Base-by-base conservation (phyloP, 164 flowering plant species). In the Liquidambar formosana region DNA sequence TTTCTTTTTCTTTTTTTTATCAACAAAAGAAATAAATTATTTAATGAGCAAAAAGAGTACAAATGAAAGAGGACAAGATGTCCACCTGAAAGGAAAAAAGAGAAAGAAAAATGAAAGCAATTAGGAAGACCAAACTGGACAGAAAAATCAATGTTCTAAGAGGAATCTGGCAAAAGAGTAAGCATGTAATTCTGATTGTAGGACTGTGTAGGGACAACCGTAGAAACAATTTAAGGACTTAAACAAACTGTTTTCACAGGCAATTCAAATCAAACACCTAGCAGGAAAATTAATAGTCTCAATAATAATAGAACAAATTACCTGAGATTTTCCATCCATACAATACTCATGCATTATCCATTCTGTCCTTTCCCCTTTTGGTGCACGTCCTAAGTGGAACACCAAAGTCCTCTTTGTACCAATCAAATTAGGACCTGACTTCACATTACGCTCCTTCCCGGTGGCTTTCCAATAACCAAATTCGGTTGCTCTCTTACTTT, bases 271-370 rank as follows among this genome's bases (percentile, higher is more conserved):
- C 21, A 26, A 11, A 45, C 43, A 25, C 28, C 1, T 4, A 14
- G 25, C 22, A 18, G 48, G 21, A 25, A 38, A 63, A 45, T 4
- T 23, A 53, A 23, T 26, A 28, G 64, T 69, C 62, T 14, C 26
- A 25, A 45, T 15, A 18, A 11, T 27, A 33, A 1, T 25, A 10
- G 10, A n/a, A 54, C 38, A 69, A 21, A 57, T 59, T 33, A 84
- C 90, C 85, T 77, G 86, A 43, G 84, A 69, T 54, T 68, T 78
- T 22, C 80, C 88, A 19, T 53, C 54, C 73, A 82, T 80, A 66
- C 86, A 85, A 68, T 89, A 91, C 64, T 91, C 97, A 27, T 91
- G 94, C 93, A 91, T 89, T 64, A 91, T 86, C 97, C 97, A 91
- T 61, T 86, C 90, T 0, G 97, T 91, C 60, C 97, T 77, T 66